phyloP scores from a whole-genome alignment of 2,329 filamentous ascomycete genomes.

The Pseudogymnoascus sp. region DNA sequence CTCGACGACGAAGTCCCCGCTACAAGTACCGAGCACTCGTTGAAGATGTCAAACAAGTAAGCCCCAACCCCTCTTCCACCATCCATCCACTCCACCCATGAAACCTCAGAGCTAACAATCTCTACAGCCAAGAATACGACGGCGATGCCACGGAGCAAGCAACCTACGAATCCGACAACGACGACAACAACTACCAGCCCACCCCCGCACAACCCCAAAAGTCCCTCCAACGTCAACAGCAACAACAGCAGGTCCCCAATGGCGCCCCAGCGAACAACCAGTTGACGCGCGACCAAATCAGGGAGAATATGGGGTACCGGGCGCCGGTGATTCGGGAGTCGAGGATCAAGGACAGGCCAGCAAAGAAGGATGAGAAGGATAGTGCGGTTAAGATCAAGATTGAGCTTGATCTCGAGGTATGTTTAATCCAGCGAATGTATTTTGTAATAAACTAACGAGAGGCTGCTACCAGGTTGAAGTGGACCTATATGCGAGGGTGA shows the following conservation, averaged over 20 bases:
- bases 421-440: conserved; percentile 21
- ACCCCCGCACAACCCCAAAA: not conserved
- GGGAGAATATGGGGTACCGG: conserved; percentile 24
- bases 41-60: not conserved
- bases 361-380: conserved; percentile 30
- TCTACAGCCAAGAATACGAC: not conserved
- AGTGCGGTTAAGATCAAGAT: conserved; percentile 36
- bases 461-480: conserved; percentile 23
- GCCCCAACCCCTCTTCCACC: not conserved
- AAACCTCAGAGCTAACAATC: not conserved
- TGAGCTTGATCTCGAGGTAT: conserved; percentile 34
- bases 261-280: not conserved
- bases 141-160: not conserved
- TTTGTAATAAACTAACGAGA: not conserved
- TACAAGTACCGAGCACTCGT: not conserved
- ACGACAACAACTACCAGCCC: not conserved
- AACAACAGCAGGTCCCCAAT: not conserved
- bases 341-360: conserved; percentile 32
- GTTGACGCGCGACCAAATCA: conserved; percentile 9
- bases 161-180: not conserved
- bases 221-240: not conserved
- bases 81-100: not conserved
- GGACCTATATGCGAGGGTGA: conserved; percentile 28
- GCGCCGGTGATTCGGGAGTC: conserved; percentile 29
- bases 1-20: not conserved